Conservation (phyloP, 805 yeast species). For the Hermanozyma aechmeae region DNA sequence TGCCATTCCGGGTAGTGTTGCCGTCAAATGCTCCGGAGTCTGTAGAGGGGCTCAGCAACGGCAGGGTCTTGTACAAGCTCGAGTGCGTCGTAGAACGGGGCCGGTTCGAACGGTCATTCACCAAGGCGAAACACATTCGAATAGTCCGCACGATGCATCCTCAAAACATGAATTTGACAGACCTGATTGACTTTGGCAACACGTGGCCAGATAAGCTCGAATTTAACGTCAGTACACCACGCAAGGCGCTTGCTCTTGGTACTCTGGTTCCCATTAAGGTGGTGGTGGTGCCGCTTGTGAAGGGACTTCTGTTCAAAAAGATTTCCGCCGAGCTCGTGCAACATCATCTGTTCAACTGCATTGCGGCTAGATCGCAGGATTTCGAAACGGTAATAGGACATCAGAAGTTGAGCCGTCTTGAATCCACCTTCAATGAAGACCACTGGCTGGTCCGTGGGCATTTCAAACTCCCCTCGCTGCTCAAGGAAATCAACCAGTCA, state of each 20-base stretch:
- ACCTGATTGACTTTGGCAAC: conserved; percentile 38
- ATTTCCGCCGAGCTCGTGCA: conserved; percentile 25
- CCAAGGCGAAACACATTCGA: conserved; percentile 30
- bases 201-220: conserved; percentile 47
- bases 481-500: conserved; percentile 35
- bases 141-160: conserved; percentile 36
- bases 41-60: conserved; percentile 39
- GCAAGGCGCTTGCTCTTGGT: conserved; percentile 40
- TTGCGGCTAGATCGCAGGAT: conserved; percentile 32
- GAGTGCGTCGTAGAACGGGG: conserved; percentile 34
- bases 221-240: conserved; percentile 35
- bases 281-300: conserved; percentile 36
- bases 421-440: conserved; percentile 18
- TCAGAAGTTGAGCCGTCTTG: conserved; percentile 13
- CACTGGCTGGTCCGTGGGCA: conserved; percentile 37
- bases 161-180: conserved; percentile 26
- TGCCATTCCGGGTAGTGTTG: conserved; percentile 36
- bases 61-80: conserved; percentile 33
- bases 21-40: conserved; percentile 43
- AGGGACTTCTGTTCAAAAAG: conserved; percentile 32
- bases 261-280: conserved; percentile 32
- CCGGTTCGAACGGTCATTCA: conserved; percentile 28
- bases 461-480: conserved; percentile 29
- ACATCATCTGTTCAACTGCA: conserved; percentile 22
- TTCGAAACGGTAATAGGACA: conserved; percentile 23